Base-by-base conservation (phyloP, 1,284 basidiomycete genomes). In the Microstroma glucosiphilum region DNA sequence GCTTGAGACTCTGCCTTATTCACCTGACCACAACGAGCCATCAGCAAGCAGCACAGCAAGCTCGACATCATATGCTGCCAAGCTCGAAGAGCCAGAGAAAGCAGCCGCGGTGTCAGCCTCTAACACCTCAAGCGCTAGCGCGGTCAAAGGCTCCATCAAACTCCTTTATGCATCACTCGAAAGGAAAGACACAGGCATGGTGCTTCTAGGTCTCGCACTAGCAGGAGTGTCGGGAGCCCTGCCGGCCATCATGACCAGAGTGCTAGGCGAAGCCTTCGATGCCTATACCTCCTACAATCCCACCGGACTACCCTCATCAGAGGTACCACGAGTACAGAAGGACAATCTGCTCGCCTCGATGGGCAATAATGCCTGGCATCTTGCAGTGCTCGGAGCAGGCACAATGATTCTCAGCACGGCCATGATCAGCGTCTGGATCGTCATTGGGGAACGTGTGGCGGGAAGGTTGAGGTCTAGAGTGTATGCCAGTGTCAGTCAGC, bases 161-260 rank as follows among this genome's bases (percentile, higher is more conserved):
- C 43, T 48, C 43, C 43, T 48, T 21, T 48, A n/a, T 21, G 15
- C 43, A 17, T 48, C 15, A 4, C 43, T 48, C 12, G 17, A 48
- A 12, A 17, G 12, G 21, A 48, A 48, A 21, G 15, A 48, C 21
- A 48, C 21, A 21, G 15, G 43, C 6, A 6, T 48, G 12, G 15
- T 48, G 6, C 43, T 48, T 4, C 67, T 88, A 0, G 91, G 89
- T 2, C 69, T 89, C 59, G 19, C 85, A 51, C 83, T 86, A 26
- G 89, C 91, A 3, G 63, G 91, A 46, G 80, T 86, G 49, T 84
- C 87, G 0, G 90, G 91, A 51, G 85, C 87, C 42, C 83, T 96
- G 42, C 91, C 90, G 0, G 91, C 94, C 0, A 90, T 90, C 82
- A 96, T 97, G 92, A 93, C 94, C 6, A 84, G 86, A 59, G 86